Percentiles rank a stretch among this genome's conserved stretches.
Conservation (phyloP, 2,329 filamentous ascomycete genomes). For the Ophiostoma piceae region DNA sequence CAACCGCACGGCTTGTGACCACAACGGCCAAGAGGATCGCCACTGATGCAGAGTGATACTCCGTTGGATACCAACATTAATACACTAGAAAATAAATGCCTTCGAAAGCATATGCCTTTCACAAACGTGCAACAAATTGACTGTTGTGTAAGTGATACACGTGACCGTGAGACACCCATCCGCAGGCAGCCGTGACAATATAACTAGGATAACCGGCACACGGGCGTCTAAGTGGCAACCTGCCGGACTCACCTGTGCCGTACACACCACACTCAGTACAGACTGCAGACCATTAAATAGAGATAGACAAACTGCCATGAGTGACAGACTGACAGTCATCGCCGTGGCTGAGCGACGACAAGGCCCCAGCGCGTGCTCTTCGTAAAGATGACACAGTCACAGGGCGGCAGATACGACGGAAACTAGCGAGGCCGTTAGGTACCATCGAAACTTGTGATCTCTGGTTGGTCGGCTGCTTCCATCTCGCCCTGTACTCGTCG, state of each 20-base stretch:
- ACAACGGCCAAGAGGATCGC: too few species aligned
- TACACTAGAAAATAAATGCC: too few species aligned
- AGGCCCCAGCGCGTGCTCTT: neutral
- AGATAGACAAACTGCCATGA: neutral
- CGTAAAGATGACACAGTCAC: constrained; percentile 7
- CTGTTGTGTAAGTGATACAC: neutral
- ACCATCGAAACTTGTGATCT: neutral
- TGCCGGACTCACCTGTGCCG: neutral
- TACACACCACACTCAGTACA: neutral
- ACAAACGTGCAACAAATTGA: too few species aligned
- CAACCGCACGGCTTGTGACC: neutral
- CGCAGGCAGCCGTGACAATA: neutral
- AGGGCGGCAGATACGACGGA: neutral
- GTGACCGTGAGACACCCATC: neutral
- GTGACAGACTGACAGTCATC: neutral
- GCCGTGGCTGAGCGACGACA: neutral
- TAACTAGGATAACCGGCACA: neutral
- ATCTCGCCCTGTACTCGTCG: neutral
- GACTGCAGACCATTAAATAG: too few species aligned
- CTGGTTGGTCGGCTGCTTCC: neutral
- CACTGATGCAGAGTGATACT: too few species aligned
- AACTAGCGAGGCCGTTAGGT: too few species aligned
- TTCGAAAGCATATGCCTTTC: too few species aligned
- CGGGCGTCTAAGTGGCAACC: neutral
- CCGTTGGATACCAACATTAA: too few species aligned